phyloP scores from a whole-genome alignment of 2,329 filamentous ascomycete genomes.

The Diaporthe capsici region DNA sequence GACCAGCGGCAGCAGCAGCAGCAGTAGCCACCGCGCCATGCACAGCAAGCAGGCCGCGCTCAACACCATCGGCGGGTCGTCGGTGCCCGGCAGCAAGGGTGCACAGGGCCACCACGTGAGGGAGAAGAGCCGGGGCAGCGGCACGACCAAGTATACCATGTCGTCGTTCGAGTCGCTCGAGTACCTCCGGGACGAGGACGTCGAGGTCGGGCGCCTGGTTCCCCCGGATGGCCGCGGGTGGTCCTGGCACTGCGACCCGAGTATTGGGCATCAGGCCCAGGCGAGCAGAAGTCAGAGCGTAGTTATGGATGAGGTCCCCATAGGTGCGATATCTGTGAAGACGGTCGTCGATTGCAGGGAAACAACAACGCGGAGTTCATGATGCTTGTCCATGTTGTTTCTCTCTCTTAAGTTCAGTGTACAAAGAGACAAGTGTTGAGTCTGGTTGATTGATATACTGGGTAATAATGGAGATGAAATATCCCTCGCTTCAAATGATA shows the following conservation, averaged over 20 bases:
- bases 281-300: conserved; percentile 22
- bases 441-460: conserved; percentile 24
- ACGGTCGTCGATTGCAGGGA: conserved; percentile 6
- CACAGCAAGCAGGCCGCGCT: conserved; percentile 2
- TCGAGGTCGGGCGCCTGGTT: conserved; percentile 20
- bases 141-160: neutral
- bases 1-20: neutral
- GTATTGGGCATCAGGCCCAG: conserved; percentile 2
- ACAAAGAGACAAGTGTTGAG: neutral
- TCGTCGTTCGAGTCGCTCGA: conserved; percentile 16
- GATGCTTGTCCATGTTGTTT: neutral
- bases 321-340: conserved; percentile 17
- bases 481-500: conserved; percentile 15
- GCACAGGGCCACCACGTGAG: neutral
- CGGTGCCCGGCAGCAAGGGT: neutral
- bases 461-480: conserved; percentile 36
- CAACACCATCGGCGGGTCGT: conserved; percentile 23
- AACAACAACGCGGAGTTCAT: neutral
- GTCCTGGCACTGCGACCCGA: neutral
- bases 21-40: neutral
- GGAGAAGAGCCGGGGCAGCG: neutral
- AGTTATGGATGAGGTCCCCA: neutral
- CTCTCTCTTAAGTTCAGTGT: neutral
- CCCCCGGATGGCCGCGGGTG: neutral
- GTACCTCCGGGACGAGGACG: conserved; percentile 1